Base-by-base conservation (phyloP, 495 filamentous ascomycete genomes). In the Haplographium delicatum region DNA sequence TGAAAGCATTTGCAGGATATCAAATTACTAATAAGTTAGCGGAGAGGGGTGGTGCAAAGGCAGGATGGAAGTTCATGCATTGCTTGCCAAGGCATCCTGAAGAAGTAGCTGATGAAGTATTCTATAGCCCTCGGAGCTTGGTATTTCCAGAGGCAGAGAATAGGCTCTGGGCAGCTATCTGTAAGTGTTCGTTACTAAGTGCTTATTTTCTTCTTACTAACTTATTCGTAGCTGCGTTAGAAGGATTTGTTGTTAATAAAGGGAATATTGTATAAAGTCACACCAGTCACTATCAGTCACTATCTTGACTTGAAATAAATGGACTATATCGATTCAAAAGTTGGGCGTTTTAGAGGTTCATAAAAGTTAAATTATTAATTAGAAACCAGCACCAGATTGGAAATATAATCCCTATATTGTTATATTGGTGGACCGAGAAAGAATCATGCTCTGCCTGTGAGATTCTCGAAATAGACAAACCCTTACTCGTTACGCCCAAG, bases 51-150 rank as follows among this genome's bases (percentile, higher is more conserved):
- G 89, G 89, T 25, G 93, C 93, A 10, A 94, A 94, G 64, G 74
- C 84, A 26, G 74, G 76, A 51, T 98, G 93, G 93, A 89, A 87
- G 69, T 98, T 97, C 62, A 96, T 98, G 93, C 93, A 98, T 74
- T 98, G 93, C 64, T 67, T 98, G 44, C 93, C 93, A n/a, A 78
- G 93, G 44, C 90, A 98, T 58, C 80, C 76, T 0, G 91, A 98
- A 69, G 93, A 98, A 70, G 93, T 97, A 7, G 82, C 79, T 46
- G 91, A 98, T 64, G 90, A 88, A 59, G 91, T 98, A 1, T 95
- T 97, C 63, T 96, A 97, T 62, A 80, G 85, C 27, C 67, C 72
- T 0, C 76, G 84, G 56, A 90, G 83, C 25, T 68, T 98, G 43
- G 93, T 96, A 16, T 98, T 95, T 69, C 79, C 78, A 11, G 93